Conservation (phyloP, 129 eudicot species). For the Sambucus nigra region DNA sequence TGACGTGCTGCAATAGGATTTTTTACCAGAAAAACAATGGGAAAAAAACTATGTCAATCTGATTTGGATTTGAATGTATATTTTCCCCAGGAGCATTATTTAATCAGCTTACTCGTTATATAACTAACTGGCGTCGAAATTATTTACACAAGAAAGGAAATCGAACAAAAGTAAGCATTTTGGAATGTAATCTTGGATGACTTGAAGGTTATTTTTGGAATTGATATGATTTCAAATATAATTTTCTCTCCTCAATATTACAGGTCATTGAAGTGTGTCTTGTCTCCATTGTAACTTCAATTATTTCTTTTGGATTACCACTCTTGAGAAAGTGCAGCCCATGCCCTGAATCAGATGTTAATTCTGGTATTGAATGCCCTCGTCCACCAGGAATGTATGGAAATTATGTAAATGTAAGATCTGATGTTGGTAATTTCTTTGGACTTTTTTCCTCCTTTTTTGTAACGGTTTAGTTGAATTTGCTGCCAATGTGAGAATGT, state of each 20-base stretch:
- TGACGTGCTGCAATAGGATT: constrained; percentile 2
- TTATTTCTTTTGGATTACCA: constrained; percentile 90
- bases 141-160: constrained; percentile 91
- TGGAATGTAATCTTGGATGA: constrained; percentile 3
- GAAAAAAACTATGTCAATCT: neutral
- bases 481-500: too few relatives aligned
- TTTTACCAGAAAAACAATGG: neutral
- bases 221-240: constrained; percentile 4
- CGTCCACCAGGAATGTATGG: constrained; percentile 93
- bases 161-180: constrained; percentile 68
- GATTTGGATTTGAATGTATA: neutral
- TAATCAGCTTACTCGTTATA: constrained; percentile 81
- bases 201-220: neutral
- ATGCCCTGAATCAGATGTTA: constrained; percentile 64
- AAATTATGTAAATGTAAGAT: constrained; percentile 93
- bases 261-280: constrained; percentile 92
- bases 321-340: constrained; percentile 87
- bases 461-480: neutral
- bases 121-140: constrained; percentile 86
- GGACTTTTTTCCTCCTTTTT: neutral
- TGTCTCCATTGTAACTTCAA: constrained; percentile 71
- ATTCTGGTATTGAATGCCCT: constrained; percentile 67
- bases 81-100: constrained; percentile 65
- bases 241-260: constrained; percentile 7
- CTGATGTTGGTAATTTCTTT: constrained; percentile 2